Percentiles rank a stretch among this genome's conserved stretches.
Conservation (phyloP, 2,329 filamentous ascomycete species). For the Aspergillus proliferans region DNA sequence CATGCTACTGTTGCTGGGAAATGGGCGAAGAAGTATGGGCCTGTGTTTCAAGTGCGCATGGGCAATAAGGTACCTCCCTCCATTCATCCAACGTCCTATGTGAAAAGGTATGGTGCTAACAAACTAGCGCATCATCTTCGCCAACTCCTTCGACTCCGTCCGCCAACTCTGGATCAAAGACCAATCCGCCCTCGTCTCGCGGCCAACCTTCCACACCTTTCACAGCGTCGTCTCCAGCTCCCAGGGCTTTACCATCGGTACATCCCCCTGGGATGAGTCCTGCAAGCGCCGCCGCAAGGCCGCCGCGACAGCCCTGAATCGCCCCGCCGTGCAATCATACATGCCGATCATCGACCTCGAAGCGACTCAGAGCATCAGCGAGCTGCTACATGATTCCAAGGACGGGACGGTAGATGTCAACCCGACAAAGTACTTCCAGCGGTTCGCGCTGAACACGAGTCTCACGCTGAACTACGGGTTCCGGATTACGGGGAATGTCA, state of each 20-base stretch:
- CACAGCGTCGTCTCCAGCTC: slow-evolving; percentile 71
- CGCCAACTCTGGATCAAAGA: slow-evolving; percentile 69
- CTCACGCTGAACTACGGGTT: slow-evolving; percentile 74
- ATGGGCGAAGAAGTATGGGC: slow-evolving; percentile 53
- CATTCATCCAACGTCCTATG: neutral
- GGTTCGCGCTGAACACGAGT: slow-evolving; percentile 70
- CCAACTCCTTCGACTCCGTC: slow-evolving; percentile 70
- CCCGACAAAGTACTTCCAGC: slow-evolving; percentile 66
- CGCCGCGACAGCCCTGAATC: slow-evolving; percentile 70
- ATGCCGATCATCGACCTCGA: slow-evolving; percentile 79
- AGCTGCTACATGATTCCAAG: slow-evolving; percentile 60
- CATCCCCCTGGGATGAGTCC: slow-evolving; percentile 76
- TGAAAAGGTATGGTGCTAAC: neutral
- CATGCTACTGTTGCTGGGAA: slow-evolving; percentile 47
- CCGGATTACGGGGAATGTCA: slow-evolving; percentile 64
- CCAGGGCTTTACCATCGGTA: slow-evolving; percentile 75
- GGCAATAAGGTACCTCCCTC: slow-evolving; percentile 5
- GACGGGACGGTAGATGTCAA: slow-evolving; percentile 60
- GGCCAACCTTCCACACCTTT: slow-evolving; percentile 74
- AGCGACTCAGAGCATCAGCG: slow-evolving; percentile 63
- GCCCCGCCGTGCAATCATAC: slow-evolving; percentile 68
- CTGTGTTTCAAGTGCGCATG: slow-evolving; percentile 47
- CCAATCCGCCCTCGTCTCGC: slow-evolving; percentile 69
- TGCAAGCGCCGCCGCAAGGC: slow-evolving; percentile 72
- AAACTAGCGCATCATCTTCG: slow-evolving; percentile 62